These are phyloP conservation scores for Irpex lacteus DNA, from an alignment of 1,284 basidiomycete genomes.

Conservation along the genomic window DNA sequence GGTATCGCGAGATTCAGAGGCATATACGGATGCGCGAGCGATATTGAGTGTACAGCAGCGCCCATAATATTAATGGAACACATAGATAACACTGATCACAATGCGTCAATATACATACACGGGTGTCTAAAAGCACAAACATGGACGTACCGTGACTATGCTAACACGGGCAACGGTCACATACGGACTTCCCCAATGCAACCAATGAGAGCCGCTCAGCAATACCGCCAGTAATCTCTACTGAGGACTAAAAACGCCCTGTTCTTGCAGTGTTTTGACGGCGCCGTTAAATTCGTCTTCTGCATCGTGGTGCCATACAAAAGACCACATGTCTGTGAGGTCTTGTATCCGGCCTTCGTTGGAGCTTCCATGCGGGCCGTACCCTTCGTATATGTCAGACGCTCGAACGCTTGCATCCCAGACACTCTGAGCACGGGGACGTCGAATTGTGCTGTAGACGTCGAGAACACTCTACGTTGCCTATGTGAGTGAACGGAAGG, in stretches of 20 bases:
- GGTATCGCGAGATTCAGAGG: too few relatives aligned
- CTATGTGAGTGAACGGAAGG: background rate
- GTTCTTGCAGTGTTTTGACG: background rate
- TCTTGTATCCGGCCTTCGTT: background rate
- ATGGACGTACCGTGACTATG: too few relatives aligned
- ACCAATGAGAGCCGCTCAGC: too few relatives aligned
- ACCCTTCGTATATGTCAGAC: conserved; percentile 13
- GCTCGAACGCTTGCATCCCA: conserved; percentile 14
- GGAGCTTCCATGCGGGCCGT: conserved; percentile 5
- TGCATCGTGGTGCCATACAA: conserved; percentile 4
- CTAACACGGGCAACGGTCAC: too few relatives aligned
- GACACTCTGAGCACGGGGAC: conserved; percentile 12
- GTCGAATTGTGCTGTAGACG: conserved; percentile 11
- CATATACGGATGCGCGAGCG: too few relatives aligned
- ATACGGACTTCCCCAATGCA: too few relatives aligned
- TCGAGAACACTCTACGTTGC: conserved; percentile 8
- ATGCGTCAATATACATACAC: too few relatives aligned
- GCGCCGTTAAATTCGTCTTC: background rate
- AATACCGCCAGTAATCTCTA: too few relatives aligned
- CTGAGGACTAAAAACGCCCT: background rate
- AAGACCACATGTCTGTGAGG: background rate
- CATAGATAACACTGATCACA: too few relatives aligned
- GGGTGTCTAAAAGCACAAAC: too few relatives aligned
- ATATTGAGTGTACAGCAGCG: too few relatives aligned
- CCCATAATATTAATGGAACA: too few relatives aligned